Base-by-base conservation (phyloP, 2,329 filamentous ascomycete genomes). In the Cladobotryum mycophilum region DNA sequence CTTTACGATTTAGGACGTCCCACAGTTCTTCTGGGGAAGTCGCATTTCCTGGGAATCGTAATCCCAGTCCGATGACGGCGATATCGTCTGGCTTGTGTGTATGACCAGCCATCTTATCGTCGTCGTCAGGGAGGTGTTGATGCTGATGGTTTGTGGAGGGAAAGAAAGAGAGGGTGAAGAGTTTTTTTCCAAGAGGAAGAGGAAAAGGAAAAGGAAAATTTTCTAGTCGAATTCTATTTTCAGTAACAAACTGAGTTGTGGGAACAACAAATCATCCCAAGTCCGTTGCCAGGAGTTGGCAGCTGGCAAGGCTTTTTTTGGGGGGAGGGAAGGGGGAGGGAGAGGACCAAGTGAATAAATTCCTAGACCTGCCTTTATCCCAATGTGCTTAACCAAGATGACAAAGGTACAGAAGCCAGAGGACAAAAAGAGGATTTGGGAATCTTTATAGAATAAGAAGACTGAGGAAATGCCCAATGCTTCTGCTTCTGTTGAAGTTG, bases 1-100 rank as follows among this genome's bases (percentile, higher is more conserved):
- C 64, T 14, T 67, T 71, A 1, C 64, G 55, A 5, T 64, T 61
- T 8, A 79, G 56, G 56, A 79, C 71, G n/a, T 73, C 61, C 77
- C 77, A 80, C 1, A 80, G 67, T 5, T 64, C 57, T 35, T 73
- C 67, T 0, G 74, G 67, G 3, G 67, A 68, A 2, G 61, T 69
- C 6, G 74, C 75, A n/a, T 70, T 64, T 5, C 76, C 76, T 2
- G 78, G 76, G 42, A 80, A 79, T 5, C 75, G 69, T 36, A 77
- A 71, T 8, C 72, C 73, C 51, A 80, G 65, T 14, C 78, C 78
- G 33, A 80, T 64, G 11, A 81, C 67, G 3, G 76, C 78, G 45
- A 80, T 73, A 45, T 76, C 74, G n/a, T 74, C 70, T 56, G 62
- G 65, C 25, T n/a, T 54, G 22, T 33, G 14, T 13, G 17, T 9